These are phyloP conservation scores for Vachellia pachyceras DNA, from an alignment of 306 rosid species.

Conservation along the genomic window DNA sequence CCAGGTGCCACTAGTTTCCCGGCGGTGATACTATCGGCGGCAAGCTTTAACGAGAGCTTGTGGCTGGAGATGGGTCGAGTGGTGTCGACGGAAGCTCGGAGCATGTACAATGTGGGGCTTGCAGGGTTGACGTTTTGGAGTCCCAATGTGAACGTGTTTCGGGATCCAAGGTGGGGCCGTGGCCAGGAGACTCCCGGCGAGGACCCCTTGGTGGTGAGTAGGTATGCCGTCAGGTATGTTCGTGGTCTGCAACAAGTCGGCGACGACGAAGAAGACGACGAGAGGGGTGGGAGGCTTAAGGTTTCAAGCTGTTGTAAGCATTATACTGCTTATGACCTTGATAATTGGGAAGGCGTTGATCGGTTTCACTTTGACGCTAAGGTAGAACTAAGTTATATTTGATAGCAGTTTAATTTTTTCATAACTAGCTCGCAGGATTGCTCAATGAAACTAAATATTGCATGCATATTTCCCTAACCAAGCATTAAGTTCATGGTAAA, in stretches of 20 bases:
- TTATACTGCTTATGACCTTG: slow-evolving; percentile 83
- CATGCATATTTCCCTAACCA: too few species aligned
- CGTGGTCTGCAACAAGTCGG: slow-evolving; percentile 67
- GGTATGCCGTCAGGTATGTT: slow-evolving; percentile 69
- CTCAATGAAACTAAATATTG: too few species aligned
- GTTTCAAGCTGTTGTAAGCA: slow-evolving; percentile 94
- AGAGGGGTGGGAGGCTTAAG: slow-evolving; percentile 64
- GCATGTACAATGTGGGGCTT: slow-evolving; percentile 77
- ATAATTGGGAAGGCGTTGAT: slow-evolving; percentile 75
- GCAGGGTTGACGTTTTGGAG: slow-evolving; percentile 90
- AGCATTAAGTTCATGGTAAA: too few species aligned
- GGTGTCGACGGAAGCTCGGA: slow-evolving; percentile 83
- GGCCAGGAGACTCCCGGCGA: slow-evolving; percentile 86
- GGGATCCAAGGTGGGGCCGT: slow-evolving; percentile 88
- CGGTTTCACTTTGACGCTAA: slow-evolving; percentile 80
- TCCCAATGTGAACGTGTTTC: slow-evolving; percentile 78
- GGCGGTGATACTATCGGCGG: slow-evolving; percentile 69
- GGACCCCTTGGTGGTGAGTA: slow-evolving; percentile 71
- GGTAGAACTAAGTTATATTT: slow-evolving; percentile 40
- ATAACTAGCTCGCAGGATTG: too few species aligned
- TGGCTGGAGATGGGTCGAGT: slow-evolving; percentile 75
- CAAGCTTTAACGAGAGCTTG: slow-evolving; percentile 58
- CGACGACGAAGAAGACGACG: slow-evolving; percentile 47
- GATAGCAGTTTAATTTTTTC: too few species aligned
- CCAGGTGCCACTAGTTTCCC: slow-evolving; percentile 86